A percentile compares a stretch with the other conserved stretches of the same genome.
Evolutionary conservation across 257 asterid species (phyloP).

Genomic region (Fraxinus cuspidata): DNA sequence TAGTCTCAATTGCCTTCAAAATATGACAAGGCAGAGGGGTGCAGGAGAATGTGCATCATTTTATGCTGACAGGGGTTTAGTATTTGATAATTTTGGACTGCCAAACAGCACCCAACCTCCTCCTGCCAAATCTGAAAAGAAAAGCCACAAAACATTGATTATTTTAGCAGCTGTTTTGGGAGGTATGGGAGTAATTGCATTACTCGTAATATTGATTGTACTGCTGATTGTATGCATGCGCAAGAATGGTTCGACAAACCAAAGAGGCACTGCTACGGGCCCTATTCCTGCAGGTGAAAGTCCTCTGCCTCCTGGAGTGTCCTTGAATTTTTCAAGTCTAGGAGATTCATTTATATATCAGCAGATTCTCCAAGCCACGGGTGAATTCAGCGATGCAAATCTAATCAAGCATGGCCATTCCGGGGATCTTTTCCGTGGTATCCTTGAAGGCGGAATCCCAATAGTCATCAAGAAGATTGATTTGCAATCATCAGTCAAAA

Average conservation of each 20-base stretch:
- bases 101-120: slow-evolving; percentile 48
- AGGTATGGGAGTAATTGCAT: slow-evolving; percentile 44
- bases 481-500: slow-evolving; percentile 40
- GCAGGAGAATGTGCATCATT: slow-evolving; percentile 61
- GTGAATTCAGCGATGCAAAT: slow-evolving; percentile 41
- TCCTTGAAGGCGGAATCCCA: slow-evolving; percentile 43
- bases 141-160: slow-evolving; percentile 40
- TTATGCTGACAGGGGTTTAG: slow-evolving; percentile 65
- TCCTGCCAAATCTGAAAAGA: slow-evolving; percentile 45
- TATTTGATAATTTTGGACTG: slow-evolving; percentile 79
- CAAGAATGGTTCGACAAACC: slow-evolving; percentile 44
- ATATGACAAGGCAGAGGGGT: slow-evolving; percentile 58
- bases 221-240: slow-evolving; percentile 36
- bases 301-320: slow-evolving; percentile 46
- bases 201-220: slow-evolving; percentile 10
- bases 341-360: slow-evolving; percentile 63
- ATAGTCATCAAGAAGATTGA: slow-evolving; percentile 51
- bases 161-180: slow-evolving; percentile 83
- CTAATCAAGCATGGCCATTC: slow-evolving; percentile 57
- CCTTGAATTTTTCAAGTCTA: slow-evolving; percentile 56
- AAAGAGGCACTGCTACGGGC: slow-evolving; percentile 49
- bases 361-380: slow-evolving; percentile 51
- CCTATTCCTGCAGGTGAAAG: slow-evolving; percentile 63
- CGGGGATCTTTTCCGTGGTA: slow-evolving; percentile 51
- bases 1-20: slow-evolving; percentile 66